phyloP scores from a whole-genome alignment of 78 protist genomes.

The Parvularia atlantis region DNA sequence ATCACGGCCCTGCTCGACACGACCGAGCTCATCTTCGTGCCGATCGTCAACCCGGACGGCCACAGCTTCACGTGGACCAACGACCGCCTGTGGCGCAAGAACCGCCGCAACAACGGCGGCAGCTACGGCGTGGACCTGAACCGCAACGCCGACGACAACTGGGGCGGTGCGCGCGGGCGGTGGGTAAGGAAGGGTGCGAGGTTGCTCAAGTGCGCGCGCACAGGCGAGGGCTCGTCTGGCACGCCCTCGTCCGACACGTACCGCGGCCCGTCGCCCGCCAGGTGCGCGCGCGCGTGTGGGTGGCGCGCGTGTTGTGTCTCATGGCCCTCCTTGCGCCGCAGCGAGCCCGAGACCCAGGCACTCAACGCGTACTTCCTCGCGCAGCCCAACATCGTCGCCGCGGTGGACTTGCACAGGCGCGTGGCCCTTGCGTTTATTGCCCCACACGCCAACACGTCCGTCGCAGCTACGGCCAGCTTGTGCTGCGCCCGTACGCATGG shows the following conservation, averaged over 20 bases:
- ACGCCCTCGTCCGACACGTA: slow-evolving; percentile 37
- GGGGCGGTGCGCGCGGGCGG: too few species aligned
- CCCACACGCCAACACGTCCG: too few species aligned
- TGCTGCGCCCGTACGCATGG: slow-evolving; percentile 33
- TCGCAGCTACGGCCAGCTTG: slow-evolving; percentile 22
- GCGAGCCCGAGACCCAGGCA: slow-evolving; percentile 5
- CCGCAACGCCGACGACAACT: too few species aligned
- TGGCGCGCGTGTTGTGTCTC: too few species aligned
- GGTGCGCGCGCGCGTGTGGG: too few species aligned
- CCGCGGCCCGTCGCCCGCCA: slow-evolving; percentile 1
- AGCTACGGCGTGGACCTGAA: slow-evolving; percentile 15
- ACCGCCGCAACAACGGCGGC: slow-evolving; percentile 4
- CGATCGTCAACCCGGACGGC: slow-evolving; percentile 37
- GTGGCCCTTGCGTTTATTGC: too few species aligned
- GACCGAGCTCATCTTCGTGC: slow-evolving; percentile 3
- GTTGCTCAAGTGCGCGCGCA: too few species aligned
- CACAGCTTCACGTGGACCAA: slow-evolving; percentile 19
- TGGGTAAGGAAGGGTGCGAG: too few species aligned
- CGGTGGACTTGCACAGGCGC: slow-evolving; percentile 17
- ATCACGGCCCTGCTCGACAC: slow-evolving; percentile 1
- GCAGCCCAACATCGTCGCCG: background rate
- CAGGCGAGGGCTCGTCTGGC: slow-evolving; percentile 19
- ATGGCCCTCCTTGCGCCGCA: too few species aligned
- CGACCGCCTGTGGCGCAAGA: slow-evolving; percentile 40
- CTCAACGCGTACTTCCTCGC: background rate